Evolutionary conservation across 2,329 filamentous ascomycete species (phyloP).

Genomic region (Cladosporium sp.): DNA sequence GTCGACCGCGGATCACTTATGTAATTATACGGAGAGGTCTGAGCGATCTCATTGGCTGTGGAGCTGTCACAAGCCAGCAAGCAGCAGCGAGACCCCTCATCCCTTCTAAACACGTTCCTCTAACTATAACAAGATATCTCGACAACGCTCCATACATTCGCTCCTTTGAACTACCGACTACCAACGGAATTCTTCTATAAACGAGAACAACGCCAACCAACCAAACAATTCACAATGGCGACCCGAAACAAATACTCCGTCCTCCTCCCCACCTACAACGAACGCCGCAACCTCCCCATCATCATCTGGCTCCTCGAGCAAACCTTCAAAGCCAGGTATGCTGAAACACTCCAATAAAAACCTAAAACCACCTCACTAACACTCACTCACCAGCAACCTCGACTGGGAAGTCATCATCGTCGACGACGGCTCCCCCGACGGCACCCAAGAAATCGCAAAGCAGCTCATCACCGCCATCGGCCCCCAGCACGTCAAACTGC

Average conservation of each 20-base stretch:
- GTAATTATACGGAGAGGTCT: conserved; percentile 3
- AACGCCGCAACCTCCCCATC: conserved; percentile 94
- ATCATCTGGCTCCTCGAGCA: conserved; percentile 91
- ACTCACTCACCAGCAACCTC: conserved; percentile 64
- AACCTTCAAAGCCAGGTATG: conserved; percentile 84
- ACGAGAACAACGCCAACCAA: neutral
- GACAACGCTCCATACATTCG: neutral
- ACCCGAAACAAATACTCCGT: conserved; percentile 91
- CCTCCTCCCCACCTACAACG: conserved; percentile 97
- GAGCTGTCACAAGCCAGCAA: conserved; percentile 13
- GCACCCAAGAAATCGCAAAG: conserved; percentile 84
- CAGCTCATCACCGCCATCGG: conserved; percentile 87
- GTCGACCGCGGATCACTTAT: neutral
- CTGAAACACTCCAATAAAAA: neutral
- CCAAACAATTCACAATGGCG: conserved; percentile 31
- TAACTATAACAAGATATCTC: neutral
- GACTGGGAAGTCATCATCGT: conserved; percentile 98
- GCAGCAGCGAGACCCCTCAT: conserved; percentile 11
- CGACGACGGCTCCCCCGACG: conserved; percentile 96
- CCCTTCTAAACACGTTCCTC: conserved; percentile 9
- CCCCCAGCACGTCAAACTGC: conserved; percentile 73
- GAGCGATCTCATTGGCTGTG: neutral
- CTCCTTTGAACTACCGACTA: neutral
- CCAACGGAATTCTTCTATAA: neutral
- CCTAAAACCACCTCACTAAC: conserved; percentile 2